phyloP scores from a whole-genome alignment of 306 rosid genomes.

The Potentilla sterilis region DNA sequence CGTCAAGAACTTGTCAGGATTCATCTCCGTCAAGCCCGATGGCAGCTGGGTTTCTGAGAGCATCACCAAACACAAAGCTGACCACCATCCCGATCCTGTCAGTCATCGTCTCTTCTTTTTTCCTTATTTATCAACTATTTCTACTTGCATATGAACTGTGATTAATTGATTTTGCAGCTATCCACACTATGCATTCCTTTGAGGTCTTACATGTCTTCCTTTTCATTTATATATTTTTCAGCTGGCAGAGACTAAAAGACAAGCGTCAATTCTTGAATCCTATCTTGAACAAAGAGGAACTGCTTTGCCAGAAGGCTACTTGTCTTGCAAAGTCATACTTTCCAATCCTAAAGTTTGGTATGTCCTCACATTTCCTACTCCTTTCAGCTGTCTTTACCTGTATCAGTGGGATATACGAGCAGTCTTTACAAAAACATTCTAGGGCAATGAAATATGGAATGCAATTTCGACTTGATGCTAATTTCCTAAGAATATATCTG shows the following conservation, averaged over 20 bases:
- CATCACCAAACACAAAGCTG: conserved; percentile 44
- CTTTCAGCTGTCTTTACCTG: neutral
- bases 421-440: neutral
- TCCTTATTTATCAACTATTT: neutral
- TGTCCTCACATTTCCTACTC: conserved; percentile 21
- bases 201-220: neutral
- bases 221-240: too few species aligned
- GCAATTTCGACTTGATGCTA: neutral
- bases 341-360: conserved; percentile 86
- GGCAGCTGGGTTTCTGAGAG: conserved; percentile 68
- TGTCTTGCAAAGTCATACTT: conserved; percentile 78
- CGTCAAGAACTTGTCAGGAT: conserved; percentile 73
- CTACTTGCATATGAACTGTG: too few species aligned
- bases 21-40: conserved; percentile 53
- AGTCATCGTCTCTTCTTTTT: conserved; percentile 20
- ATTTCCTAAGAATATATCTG: neutral
- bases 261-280: conserved; percentile 70
- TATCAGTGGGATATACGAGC: neutral
- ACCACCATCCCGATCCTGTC: conserved; percentile 71
- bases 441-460: neutral
- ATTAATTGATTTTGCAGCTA: too few species aligned
- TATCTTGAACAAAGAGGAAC: conserved; percentile 94
- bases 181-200: neutral
- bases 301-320: conserved; percentile 57
- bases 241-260: conserved; percentile 66